A percentile compares a stretch with the other conserved stretches of the same genome.
Conservation (phyloP, 1,284 basidiomycete species). For the Kwoniella shivajii region DNA sequence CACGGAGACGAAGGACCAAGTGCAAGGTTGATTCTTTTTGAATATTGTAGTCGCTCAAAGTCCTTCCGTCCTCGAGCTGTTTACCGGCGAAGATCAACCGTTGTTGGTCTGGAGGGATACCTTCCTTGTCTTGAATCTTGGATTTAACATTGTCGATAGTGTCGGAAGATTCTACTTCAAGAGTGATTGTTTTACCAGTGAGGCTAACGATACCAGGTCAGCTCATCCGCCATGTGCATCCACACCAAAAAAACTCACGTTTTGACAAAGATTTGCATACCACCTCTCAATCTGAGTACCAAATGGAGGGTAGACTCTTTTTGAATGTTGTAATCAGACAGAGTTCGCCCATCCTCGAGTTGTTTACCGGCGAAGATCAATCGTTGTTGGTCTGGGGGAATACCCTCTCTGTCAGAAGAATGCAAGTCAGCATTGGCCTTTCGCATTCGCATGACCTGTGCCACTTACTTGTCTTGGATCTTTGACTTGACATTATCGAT, state of each 20-base stretch:
- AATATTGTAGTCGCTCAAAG: slow-evolving; percentile 70
- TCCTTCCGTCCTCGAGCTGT: slow-evolving; percentile 71
- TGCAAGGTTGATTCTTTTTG: slow-evolving; percentile 53
- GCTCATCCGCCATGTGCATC: too few relatives aligned
- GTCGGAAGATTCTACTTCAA: slow-evolving; percentile 83
- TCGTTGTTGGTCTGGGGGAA: slow-evolving; percentile 92
- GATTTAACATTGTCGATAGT: slow-evolving; percentile 82
- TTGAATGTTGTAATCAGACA: slow-evolving; percentile 91
- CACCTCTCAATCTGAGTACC: slow-evolving; percentile 54
- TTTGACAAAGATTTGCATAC: slow-evolving; percentile 69
- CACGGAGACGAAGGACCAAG: slow-evolving; percentile 54
- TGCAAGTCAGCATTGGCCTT: slow-evolving; percentile 54
- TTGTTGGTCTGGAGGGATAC: slow-evolving; percentile 87
- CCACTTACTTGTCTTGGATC: slow-evolving; percentile 50
- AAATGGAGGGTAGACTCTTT: slow-evolving; percentile 94
- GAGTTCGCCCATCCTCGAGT: slow-evolving; percentile 85
- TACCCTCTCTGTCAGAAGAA: slow-evolving; percentile 76
- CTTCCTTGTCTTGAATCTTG: slow-evolving; percentile 57
- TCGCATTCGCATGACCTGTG: too few relatives aligned
- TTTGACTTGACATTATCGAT: slow-evolving; percentile 75
- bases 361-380: slow-evolving; percentile 97
- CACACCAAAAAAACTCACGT: slow-evolving; percentile 24
- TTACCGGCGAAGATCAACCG: slow-evolving; percentile 42
- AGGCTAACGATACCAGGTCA: slow-evolving; percentile 51
- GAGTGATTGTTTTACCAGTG: slow-evolving; percentile 78